Evolutionary conservation across 805 yeast genomes (phyloP).

Genomic region (Wickerhamiella hasegawae): DNA sequence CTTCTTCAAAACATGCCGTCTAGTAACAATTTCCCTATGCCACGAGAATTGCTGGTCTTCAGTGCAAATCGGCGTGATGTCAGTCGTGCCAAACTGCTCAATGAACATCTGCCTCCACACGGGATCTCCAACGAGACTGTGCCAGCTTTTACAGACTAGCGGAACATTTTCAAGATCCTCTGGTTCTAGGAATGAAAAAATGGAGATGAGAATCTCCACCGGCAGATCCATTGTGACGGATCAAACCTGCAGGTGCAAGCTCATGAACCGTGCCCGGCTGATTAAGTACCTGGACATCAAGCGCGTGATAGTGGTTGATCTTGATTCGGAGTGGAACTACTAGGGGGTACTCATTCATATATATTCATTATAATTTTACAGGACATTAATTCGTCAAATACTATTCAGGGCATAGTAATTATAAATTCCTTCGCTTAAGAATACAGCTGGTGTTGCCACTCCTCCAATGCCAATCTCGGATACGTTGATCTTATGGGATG

Average conservation of each 20-base stretch:
- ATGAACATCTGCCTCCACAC: conserved; percentile 18
- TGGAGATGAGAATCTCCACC: conserved; percentile 13
- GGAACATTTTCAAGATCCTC: conserved; percentile 14
- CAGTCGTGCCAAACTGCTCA: conserved; percentile 12
- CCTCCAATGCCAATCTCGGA: conserved; percentile 20
- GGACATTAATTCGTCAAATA: too few relatives aligned
- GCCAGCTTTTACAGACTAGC: conserved; percentile 19
- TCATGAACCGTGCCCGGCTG: too few relatives aligned
- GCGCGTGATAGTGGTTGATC: too few relatives aligned
- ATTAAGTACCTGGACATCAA: too few relatives aligned
- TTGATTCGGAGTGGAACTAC: too few relatives aligned
- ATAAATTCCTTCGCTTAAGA: conserved; percentile 10
- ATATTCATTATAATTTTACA: too few relatives aligned
- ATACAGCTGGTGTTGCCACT: conserved; percentile 10
- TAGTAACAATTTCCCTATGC: background rate
- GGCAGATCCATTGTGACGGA: too few relatives aligned
- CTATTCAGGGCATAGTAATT: conserved; percentile 8
- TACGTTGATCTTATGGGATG: conserved; percentile 23
- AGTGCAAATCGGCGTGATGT: conserved; percentile 12
- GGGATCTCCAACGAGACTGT: conserved; percentile 15
- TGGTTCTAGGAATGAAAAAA: conserved; percentile 14
- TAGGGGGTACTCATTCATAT: too few relatives aligned
- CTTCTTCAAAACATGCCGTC: background rate
- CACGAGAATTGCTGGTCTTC: background rate
- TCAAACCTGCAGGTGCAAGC: too few relatives aligned